Evolutionary conservation across 164 flowering plant genomes (phyloP).

Genomic region (Piper longum): DNA sequence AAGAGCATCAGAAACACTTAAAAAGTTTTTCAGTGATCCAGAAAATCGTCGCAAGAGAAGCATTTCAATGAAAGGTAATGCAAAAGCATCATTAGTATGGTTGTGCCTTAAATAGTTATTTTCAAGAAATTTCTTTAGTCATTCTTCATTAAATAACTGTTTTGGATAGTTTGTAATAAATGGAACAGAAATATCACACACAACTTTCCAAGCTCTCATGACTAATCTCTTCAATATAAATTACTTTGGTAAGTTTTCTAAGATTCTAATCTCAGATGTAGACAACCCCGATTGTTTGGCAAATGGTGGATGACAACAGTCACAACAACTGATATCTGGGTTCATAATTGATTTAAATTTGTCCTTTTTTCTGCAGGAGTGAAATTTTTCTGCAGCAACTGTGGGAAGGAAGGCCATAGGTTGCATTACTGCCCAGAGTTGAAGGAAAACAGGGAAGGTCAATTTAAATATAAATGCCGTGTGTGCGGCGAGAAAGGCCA

Average conservation of each 20-base stretch:
- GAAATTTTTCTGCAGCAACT: constrained; percentile 53
- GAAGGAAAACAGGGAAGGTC: constrained; percentile 9
- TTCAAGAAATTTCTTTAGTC: not conserved
- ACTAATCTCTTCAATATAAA: not conserved
- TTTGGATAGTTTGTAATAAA: not conserved
- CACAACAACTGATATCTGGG: not conserved
- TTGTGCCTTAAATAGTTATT: not conserved
- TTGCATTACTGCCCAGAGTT: constrained; percentile 70
- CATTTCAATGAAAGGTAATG: constrained; percentile 70
- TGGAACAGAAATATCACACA: not conserved
- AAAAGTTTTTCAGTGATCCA: constrained; percentile 67
- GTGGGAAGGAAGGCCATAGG: constrained; percentile 85
- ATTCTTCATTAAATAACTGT: not conserved
- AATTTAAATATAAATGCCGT: not conserved
- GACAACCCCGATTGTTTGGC: not conserved
- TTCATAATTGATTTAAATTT: not conserved
- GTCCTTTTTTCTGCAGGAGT: constrained; percentile 31
- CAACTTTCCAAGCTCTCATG: not conserved
- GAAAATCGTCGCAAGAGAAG: constrained; percentile 81
- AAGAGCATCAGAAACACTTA: constrained; percentile 63
- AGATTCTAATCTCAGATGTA: not conserved
- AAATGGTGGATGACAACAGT: not conserved
- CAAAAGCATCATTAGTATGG: not conserved
- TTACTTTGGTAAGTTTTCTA: not conserved
- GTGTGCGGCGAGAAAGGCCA: not conserved